Evolutionary conservation across 208 protist species (phyloP).

Genomic region (Trypanosoma cruzi): DNA sequence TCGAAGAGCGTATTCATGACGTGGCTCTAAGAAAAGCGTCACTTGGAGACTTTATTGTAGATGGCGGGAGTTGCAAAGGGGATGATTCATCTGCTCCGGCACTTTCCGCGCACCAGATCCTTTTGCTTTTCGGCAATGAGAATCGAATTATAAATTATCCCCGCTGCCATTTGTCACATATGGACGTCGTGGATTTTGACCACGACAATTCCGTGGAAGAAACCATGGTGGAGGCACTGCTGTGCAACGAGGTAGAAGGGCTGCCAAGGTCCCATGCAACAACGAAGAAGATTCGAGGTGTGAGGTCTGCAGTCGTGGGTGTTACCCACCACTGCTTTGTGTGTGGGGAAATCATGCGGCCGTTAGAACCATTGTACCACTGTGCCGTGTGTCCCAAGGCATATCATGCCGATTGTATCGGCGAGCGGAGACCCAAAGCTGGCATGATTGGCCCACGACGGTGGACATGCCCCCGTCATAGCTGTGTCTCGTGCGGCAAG

Average conservation of each 20-base stretch:
- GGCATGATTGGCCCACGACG: conserved; percentile 31
- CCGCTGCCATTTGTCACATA: neutral
- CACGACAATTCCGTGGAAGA: conserved; percentile 30
- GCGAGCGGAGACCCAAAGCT: conserved; percentile 35
- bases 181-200: neutral
- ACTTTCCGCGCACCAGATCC: conserved; percentile 56
- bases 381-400: conserved; percentile 81
- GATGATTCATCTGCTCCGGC: conserved; percentile 1
- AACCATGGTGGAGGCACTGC: conserved; percentile 52
- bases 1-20: conserved; percentile 96
- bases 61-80: conserved; percentile 43
- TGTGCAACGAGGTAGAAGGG: conserved; percentile 47
- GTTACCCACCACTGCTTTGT: conserved; percentile 70
- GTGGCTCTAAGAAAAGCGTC: conserved; percentile 93
- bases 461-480: conserved; percentile 82
- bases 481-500: conserved; percentile 67
- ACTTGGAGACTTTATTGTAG: conserved; percentile 94
- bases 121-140: conserved; percentile 41
- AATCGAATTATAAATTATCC: neutral
- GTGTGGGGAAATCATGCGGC: conserved; percentile 76
- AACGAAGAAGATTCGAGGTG: neutral
- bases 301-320: conserved; percentile 5
- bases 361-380: conserved; percentile 82
- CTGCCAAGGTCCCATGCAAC: conserved; percentile 18
- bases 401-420: conserved; percentile 81